Base-by-base conservation (phyloP, 2,329 filamentous ascomycete species). In the Cordyceps farinosa region DNA sequence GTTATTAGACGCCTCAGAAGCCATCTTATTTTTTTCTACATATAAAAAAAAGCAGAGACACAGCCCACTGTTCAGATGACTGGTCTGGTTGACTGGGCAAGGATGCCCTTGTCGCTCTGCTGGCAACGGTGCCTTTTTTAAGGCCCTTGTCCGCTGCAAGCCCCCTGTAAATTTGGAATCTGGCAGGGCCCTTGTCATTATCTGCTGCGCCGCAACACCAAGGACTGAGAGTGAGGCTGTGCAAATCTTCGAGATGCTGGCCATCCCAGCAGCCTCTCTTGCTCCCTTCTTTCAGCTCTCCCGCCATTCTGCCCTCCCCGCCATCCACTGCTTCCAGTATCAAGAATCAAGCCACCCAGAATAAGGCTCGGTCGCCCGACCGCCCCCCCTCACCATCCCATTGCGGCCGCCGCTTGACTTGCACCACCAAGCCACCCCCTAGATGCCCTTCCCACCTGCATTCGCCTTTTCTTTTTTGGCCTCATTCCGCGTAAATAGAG, bases 171-270 rank as follows among this genome's bases (percentile, higher is more conserved):
- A 3, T 40, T 40, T 40, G 38, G 38, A 40, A 40, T 13, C 38
- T 15, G 38, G 38, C 38, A 15, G 22, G 22, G 38, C 38, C 5
- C 15, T 15, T 40, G 8, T 48, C 29, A 13, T 30, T 30, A 8
- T 48, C 45, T 13, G 53, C 53, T 44, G 53, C 53, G 53, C 53
- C 53, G 53, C 53, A 55, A 55, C 53, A 55, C 53, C 53, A 55
- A 55, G 22, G 38, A 11, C 9, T 17, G 40, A 30, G 27, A 48
- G 27, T 15, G 45, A 44, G 53, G 53, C 53, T 55, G 53, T 55
- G 53, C 53, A 55, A 55, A 22, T 44, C 17, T 42, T n/a, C 38
- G 32, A 30, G 36, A 30, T 13, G 13, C 6, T 42, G 6, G 27
- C 52, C 36, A 15, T 30, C 8, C 52, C 52, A 29, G 8, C 13